Evolutionary conservation across 257 asterid species (phyloP), one percentile per base, ranked within the genome.

Genomic region (Echium plantagineum): DNA sequence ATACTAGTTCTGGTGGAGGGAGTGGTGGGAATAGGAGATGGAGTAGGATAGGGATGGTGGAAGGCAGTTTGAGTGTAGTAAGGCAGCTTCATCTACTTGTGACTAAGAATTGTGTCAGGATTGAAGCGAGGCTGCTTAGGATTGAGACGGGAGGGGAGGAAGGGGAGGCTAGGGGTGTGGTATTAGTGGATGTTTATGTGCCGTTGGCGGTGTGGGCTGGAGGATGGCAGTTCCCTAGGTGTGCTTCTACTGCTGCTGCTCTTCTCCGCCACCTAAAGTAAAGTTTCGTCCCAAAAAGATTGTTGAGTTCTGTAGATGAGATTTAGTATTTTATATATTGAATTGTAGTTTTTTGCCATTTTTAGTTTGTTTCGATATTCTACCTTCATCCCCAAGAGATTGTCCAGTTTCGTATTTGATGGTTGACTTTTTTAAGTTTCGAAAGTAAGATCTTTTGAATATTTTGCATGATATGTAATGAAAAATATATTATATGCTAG

Each of bases 141-240:
- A 26, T 71, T 46, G 74, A 73, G 21, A 38, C n/a, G 13, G 61
- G 75, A 3, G 70, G 57, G 70, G 18, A 64, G 32, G 74, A 22
- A 31, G 42, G 13, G 20, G 54, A n/a, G 20, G n/a, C 2, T 38
- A 78, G 97, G 82, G 94, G 65, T 64, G 80, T 81, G 67, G 83
- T 91, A 60, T 58, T 84, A 22, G 89, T 91, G 74, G 94, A 91
- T 72, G 94, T 88, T 51, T 84, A 85, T 84, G 78, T 91, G 75
- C 96, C 96, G 21, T 62, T 70, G 6, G 81, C 77, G 3, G 49
- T 78, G 76, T 88, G 93, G 95, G 75, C 81, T 15, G 94, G 89
- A 16, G 94, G 90, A n/a, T 91, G 97, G 95, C 94, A 89, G 80
- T 91, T 91, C 71, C 94, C 97, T 32, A 72, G 72, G 71, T 81